Evolutionary conservation across 345 rosid genomes (phyloP).

Genomic region (Schrenkiella parvula): DNA sequence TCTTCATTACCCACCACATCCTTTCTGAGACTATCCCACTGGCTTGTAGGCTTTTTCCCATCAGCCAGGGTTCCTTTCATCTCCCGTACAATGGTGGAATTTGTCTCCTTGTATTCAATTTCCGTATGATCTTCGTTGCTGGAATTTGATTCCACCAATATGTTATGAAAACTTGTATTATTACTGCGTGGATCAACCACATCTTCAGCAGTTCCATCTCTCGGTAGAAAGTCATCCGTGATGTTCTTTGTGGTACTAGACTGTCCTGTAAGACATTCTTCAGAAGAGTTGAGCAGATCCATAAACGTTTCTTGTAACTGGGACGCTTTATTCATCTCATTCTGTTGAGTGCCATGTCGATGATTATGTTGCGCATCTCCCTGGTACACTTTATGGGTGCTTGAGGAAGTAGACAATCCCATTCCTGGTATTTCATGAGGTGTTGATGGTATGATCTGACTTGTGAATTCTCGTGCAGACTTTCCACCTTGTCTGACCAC

Average conservation of each 20-base stretch:
- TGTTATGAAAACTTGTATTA: conserved; percentile 27
- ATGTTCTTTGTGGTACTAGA: conserved; percentile 24
- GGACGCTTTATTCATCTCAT: conserved; percentile 32
- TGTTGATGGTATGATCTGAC: conserved; percentile 24
- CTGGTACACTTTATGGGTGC: conserved; percentile 27
- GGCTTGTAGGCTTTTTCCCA: conserved; percentile 43
- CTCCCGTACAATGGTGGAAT: conserved; percentile 36
- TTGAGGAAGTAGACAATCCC: conserved; percentile 17
- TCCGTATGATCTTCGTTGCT: conserved; percentile 32
- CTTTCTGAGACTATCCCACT: conserved; percentile 79
- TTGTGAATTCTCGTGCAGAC: conserved; percentile 2
- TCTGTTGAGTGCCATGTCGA: conserved; percentile 24
- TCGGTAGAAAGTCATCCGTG: conserved; percentile 24
- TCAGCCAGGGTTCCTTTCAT: conserved; percentile 42
- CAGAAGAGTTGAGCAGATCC: conserved; percentile 29
- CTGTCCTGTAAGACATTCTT: conserved; percentile 29
- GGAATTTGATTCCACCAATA: conserved; percentile 33
- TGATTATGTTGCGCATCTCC: conserved; percentile 31
- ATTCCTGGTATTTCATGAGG: conserved; percentile 23
- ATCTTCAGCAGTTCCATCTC: conserved; percentile 33
- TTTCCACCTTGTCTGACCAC: conserved; percentile 26
- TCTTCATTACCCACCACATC: conserved; percentile 39
- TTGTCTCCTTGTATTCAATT: conserved; percentile 31
- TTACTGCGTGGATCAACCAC: conserved; percentile 26
- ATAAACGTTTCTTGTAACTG: conserved; percentile 20